Base-by-base conservation (phyloP, 2,329 filamentous ascomycete genomes). In the Colletotrichum melonis region DNA sequence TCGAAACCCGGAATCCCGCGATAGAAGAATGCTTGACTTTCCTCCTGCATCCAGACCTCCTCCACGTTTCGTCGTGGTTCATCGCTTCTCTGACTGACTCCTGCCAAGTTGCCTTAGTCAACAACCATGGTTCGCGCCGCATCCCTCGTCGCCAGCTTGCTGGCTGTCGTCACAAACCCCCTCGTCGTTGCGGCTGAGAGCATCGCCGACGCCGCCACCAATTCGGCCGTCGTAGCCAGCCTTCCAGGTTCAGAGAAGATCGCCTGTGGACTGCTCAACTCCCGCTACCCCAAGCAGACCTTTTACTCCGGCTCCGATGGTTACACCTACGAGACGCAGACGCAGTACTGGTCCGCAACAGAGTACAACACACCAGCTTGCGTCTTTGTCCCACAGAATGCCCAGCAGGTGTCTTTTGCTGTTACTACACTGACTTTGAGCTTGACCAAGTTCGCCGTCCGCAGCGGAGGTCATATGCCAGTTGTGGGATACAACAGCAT, bases 381-480 rank as follows among this genome's bases (percentile, higher is more conserved):
- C 63, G 76, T 80, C 12, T 77, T 79, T 59, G 75, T 73, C n/a
- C 79, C 79, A 4, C 74, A 74, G 38, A 70, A 69, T 56, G 70
- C 77, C 0, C 63, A 76, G 32, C 75, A 78, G 24, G 76, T 77
- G 19, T 76, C 76, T 4, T 76, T 74, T 58, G 76, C 74, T 56
- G 67, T 80, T 26, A 75, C 73, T 26, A 79, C 77, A 19, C 72
- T 80, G 11, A 75, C 75, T 1, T 52, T 75, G 35, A 76, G 76
- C 59, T 26, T 63, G 52, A 70, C 60, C 14, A 42, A 35, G 4
- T 81, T 80, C 59, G 76, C 78, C 1, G 63, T 80, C 63, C 76
- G 78, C 19, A 77, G 79, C 52, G 80, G 79, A 24, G 80, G 80
- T 11, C 78, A 81, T 49, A 80, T 78, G 72, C 79, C 78, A 11